Base-by-base conservation (phyloP, 257 asterid genomes). In the Echites panduratus region DNA sequence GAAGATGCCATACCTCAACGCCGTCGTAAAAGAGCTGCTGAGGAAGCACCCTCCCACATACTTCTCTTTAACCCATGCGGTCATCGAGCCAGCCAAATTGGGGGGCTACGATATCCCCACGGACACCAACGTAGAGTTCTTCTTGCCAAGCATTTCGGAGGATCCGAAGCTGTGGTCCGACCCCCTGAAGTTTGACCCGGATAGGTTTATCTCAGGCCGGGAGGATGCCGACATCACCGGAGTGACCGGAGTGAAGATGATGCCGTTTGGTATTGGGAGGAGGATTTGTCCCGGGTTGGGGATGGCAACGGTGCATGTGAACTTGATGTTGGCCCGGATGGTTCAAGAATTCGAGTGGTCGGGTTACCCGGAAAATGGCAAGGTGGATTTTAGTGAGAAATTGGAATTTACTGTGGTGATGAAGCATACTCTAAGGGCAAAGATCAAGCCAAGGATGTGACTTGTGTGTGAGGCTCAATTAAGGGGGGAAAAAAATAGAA, bases 211-310 rank as follows among this genome's bases (percentile, higher is more conserved):
- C 19, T 0, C 50, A 4, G 91, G 90, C 1, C 76, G 84, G 73
- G 98, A 89, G 75, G 92, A 88, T 0, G 97, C 96, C 2, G 97
- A 93, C 43, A 91, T 93, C 47, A 93, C 97, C 13, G 98, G 98
- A 0, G 86, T 83, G 14, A 85, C 56, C 5, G 89, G 77, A 0
- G 96, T 89, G 77, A 93, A 87, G 74, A 91, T 91, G 98, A 78
- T 89, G 59, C 98, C 98, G 43, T 93, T 93, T 45, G 98, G 97
- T 7, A 54, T 83, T 16, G 98, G 98, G 7, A 82, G 98, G 82
- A 84, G 96, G 87, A 93, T 91, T 73, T 93, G 98, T 82, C 98
- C 98, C 59, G 96, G 98, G 14, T 81, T 93, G 78, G 78, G 73
- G 59, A 89, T 93, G 97, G 98, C 96, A 0, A 89, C 90, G 43